Evolutionary conservation across 495 filamentous ascomycete species (phyloP), one percentile per base, ranked within the genome.

Genomic region (Jackrogersella multiformis): DNA sequence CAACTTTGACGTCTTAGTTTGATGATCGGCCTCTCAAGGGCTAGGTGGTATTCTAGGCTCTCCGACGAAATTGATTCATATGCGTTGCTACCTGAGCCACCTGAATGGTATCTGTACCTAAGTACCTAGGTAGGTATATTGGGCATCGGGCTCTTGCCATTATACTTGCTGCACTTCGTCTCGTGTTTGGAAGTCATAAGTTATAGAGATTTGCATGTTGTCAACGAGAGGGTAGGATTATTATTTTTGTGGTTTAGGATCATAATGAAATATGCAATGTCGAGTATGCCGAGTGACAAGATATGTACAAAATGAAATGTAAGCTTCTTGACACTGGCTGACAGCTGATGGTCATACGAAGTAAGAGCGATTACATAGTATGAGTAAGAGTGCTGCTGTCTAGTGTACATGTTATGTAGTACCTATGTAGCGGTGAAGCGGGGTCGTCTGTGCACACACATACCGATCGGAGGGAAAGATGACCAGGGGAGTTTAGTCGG

Each of bases 401-500:
- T 9, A 12, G 32, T 35, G 4, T 35, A 45, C 21, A 46, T 20
- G 41, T 21, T 49, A 42, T n/a, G n/a, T 24, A 21, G 13, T 38
- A 35, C 13, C 8, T 13, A 28, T 45, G 26, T 52, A 34, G 64
- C 53, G 57, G 64, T 62, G 58, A 62, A 38, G 52, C 26, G 65
- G 58, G 48, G 52, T 30, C 28, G 38, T 34, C 5, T 21, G 49
- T 16, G 23, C 28, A n/a, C 15, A 34, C 8, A 23, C 8, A 13
- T 49, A 38, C 64, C 64, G 64, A 67, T 67, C 64, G 64, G 56
- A 67, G 64, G n/a, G n/a, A n/a, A n/a, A n/a, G n/a, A n/a, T n/a
- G n/a, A n/a, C n/a, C n/a, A n/a, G n/a, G n/a, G n/a, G n/a, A n/a
- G n/a, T n/a, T n/a, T 30, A 30, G 7, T 30, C 26, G 26, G 26